Conservation (phyloP, 2,329 filamentous ascomycete species). For the Amesomyces nigricolor region DNA sequence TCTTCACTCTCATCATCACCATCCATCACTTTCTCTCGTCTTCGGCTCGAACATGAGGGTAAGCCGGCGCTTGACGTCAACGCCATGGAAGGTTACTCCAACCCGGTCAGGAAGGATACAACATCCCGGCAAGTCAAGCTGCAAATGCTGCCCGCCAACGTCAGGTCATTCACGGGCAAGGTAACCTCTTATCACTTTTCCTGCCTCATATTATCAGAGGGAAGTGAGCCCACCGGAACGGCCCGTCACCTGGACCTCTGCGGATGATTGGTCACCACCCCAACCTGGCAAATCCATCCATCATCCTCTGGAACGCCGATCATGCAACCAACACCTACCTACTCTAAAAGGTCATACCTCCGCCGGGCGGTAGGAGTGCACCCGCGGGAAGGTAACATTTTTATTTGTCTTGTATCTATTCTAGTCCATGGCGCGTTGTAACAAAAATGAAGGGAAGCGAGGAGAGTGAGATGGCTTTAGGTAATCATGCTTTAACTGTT, state of each 20-base stretch:
- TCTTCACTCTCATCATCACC: slow-evolving; percentile 18
- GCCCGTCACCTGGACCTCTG: neutral
- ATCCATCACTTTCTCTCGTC: slow-evolving; percentile 22
- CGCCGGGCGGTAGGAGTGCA: neutral
- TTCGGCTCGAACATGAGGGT: slow-evolving; percentile 26
- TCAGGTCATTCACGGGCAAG: neutral
- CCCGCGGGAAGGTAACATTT: neutral
- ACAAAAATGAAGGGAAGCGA: slow-evolving; percentile 3
- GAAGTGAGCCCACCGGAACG: neutral
- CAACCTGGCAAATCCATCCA: neutral
- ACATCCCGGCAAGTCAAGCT: neutral
- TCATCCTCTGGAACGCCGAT: neutral
- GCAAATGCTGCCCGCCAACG: neutral
- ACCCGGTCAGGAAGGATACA: neutral
- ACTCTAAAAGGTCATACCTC: neutral
- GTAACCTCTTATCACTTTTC: neutral
- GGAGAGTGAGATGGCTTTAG: slow-evolving; percentile 4
- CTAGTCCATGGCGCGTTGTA: slow-evolving; percentile 3
- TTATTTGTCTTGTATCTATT: slow-evolving; percentile 16
- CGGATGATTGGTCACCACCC: neutral
- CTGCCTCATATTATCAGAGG: too few relatives aligned
- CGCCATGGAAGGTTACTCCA: neutral
- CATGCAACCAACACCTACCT: too few relatives aligned
- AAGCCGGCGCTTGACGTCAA: slow-evolving; percentile 21
- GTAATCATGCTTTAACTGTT: slow-evolving; percentile 10